phyloP scores from a whole-genome alignment of 2,329 filamentous ascomycete species.

The Achaetomium macrosporum region DNA sequence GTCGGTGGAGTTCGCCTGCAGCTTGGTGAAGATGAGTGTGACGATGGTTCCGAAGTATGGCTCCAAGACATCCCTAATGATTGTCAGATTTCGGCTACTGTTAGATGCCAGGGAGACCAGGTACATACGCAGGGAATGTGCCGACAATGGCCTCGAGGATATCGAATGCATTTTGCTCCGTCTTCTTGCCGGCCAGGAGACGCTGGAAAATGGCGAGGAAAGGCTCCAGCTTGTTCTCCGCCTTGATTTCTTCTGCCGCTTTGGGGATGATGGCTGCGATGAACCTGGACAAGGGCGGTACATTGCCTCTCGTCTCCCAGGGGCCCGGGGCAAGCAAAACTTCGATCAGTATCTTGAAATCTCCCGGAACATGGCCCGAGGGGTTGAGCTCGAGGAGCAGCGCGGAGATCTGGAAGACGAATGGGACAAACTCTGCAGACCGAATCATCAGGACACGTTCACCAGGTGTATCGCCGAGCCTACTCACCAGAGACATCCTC shows the following conservation, averaged over 20 bases:
- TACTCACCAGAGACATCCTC: conserved; percentile 71
- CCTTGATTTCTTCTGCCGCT: conserved; percentile 64
- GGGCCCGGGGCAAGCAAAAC: conserved; percentile 74
- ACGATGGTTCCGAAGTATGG: conserved; percentile 76
- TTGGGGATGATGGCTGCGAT: conserved; percentile 78
- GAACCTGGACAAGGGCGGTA: conserved; percentile 82
- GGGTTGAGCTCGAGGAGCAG: conserved; percentile 84
- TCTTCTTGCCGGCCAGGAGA: conserved; percentile 72
- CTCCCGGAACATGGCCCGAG: conserved; percentile 67
- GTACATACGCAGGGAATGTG: conserved; percentile 63
- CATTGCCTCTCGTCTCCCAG: conserved; percentile 90
- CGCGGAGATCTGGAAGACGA: conserved; percentile 92
- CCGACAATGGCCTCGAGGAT: conserved; percentile 75
- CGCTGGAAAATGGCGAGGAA: conserved; percentile 96
- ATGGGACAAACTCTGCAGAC: conserved; percentile 77
- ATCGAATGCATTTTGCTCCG: conserved; percentile 83
- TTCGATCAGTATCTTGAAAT: conserved; percentile 72
- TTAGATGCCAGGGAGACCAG: not conserved
- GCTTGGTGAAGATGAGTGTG: conserved; percentile 71
- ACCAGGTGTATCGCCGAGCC: not conserved
- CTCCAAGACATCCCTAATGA: conserved; percentile 55
- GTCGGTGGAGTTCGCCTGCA: conserved; percentile 65
- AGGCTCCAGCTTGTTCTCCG: conserved; percentile 75
- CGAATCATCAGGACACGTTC: not conserved
- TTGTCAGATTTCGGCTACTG: conserved; percentile 17